Conservation (phyloP, 371 early-diverging fungal species). For the Saksenaea vasiformis region DNA sequence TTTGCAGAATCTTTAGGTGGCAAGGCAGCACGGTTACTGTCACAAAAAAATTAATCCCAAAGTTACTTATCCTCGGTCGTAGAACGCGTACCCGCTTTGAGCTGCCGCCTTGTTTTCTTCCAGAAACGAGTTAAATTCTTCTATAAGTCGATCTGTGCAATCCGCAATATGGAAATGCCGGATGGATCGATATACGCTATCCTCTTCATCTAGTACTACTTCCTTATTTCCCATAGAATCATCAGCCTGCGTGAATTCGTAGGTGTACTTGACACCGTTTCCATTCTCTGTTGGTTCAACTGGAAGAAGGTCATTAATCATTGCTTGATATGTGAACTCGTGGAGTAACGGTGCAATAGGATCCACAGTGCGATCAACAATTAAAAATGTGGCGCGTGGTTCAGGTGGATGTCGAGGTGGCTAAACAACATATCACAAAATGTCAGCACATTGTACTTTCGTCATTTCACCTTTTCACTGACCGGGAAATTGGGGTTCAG, state of each 20-base stretch:
- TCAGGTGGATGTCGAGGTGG: constrained; percentile 49
- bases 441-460: background rate
- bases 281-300: constrained; percentile 65
- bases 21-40: constrained; percentile 6
- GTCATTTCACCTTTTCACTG: constrained; percentile 11
- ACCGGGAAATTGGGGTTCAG: constrained; percentile 64
- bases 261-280: constrained; percentile 59
- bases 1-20: constrained; percentile 61
- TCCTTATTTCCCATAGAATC: constrained; percentile 55
- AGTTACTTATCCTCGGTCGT: background rate
- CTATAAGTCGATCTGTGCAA: constrained; percentile 78
- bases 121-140: constrained; percentile 81
- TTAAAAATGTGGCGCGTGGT: constrained; percentile 76
- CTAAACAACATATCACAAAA: constrained; percentile 18
- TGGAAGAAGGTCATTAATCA: constrained; percentile 84
- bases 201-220: constrained; percentile 70
- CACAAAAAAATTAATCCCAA: background rate
- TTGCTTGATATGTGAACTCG: constrained; percentile 95
- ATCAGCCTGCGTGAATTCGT: constrained; percentile 54
- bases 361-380: constrained; percentile 91
- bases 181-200: constrained; percentile 78
- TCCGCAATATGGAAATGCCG: constrained; percentile 96
- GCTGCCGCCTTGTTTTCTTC: constrained; percentile 58
- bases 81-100: constrained; percentile 40
- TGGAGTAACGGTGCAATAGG: constrained; percentile 87